A percentile compares a stretch with the other conserved stretches of the same genome.
Conservation (phyloP, 148 eudicot species). For the Arctostaphylos glauca region DNA sequence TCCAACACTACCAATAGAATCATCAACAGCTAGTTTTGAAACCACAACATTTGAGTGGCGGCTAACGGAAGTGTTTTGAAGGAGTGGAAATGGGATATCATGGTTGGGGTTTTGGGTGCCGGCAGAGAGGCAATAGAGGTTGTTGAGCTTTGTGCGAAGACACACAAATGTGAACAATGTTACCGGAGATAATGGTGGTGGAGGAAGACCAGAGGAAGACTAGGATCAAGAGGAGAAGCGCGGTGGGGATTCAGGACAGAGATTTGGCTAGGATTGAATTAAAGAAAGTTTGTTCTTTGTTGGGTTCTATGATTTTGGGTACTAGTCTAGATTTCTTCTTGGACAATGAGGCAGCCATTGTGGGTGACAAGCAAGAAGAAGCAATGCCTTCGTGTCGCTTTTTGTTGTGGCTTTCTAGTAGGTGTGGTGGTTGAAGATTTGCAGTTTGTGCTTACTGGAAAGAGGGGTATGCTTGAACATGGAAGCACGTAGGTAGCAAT, state of each 20-base stretch:
- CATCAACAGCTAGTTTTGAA: slow-evolving; percentile 4
- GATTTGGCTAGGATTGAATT: slow-evolving; percentile 26
- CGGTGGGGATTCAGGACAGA: slow-evolving; percentile 29
- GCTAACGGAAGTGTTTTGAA: slow-evolving; percentile 13
- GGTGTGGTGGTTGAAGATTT: slow-evolving; percentile 1
- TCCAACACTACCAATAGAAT: neutral
- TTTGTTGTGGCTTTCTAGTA: slow-evolving; percentile 15
- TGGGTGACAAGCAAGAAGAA: neutral
- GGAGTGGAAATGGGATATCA: slow-evolving; percentile 28
- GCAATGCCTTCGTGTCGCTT: neutral
- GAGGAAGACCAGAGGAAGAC: slow-evolving; percentile 65
- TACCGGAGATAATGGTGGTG: slow-evolving; percentile 55
- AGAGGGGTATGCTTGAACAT: slow-evolving; percentile 2
- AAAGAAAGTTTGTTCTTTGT: slow-evolving; percentile 19
- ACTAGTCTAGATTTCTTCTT: slow-evolving; percentile 35
- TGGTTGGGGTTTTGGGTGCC: slow-evolving; percentile 41
- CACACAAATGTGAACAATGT: slow-evolving; percentile 62
- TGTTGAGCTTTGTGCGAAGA: slow-evolving; percentile 61
- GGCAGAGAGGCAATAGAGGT: slow-evolving; percentile 66
- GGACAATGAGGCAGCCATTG: slow-evolving; percentile 36
- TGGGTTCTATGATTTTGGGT: slow-evolving; percentile 21
- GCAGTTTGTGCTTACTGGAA: neutral
- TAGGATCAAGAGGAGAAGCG: slow-evolving; percentile 42
- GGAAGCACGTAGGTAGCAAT: slow-evolving; percentile 24
- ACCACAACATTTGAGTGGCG: neutral